Conservation (phyloP, 768 basidiomycete species). For the Mycena olivaceomarginata region DNA sequence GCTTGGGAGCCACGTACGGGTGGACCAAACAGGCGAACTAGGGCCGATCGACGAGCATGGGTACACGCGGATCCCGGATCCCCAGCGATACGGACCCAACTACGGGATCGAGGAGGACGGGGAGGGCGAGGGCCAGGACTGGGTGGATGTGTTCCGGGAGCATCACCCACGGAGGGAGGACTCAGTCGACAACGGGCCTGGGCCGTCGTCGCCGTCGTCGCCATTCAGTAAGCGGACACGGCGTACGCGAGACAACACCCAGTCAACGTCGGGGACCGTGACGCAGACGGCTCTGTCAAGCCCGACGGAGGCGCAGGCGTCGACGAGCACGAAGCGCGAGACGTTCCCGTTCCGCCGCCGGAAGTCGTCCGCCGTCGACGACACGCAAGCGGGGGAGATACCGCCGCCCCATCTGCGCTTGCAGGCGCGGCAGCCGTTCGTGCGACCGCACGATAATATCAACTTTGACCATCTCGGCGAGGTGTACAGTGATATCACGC, state of each 20-base stretch:
- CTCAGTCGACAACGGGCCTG: constrained; percentile 40
- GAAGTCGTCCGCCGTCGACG: constrained; percentile 43
- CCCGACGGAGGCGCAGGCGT: constrained; percentile 23
- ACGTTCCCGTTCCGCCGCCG: constrained; percentile 76
- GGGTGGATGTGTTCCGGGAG: constrained; percentile 43
- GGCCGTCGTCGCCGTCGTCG: constrained; percentile 34
- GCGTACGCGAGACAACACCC: constrained; percentile 2
- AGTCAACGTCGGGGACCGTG: neutral
- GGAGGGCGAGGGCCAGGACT: constrained; percentile 53
- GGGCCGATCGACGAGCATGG: constrained; percentile 59
- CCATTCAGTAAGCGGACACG: constrained; percentile 27
- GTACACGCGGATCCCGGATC: constrained; percentile 71
- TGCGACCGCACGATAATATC: constrained; percentile 84
- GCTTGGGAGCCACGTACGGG: constrained; percentile 73
- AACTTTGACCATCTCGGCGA: constrained; percentile 79
- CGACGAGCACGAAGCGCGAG: constrained; percentile 65
- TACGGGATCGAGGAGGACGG: constrained; percentile 60
- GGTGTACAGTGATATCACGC: constrained; percentile 82
- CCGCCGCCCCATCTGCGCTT: constrained; percentile 81
- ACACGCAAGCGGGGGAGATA: constrained; percentile 36
- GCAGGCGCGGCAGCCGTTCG: constrained; percentile 80
- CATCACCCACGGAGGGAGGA: constrained; percentile 40
- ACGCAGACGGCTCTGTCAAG: constrained; percentile 11
- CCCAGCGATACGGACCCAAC: constrained; percentile 74
- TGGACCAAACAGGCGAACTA: constrained; percentile 71